These are phyloP conservation scores for Gliomastix tumulicola DNA, from an alignment of 2,329 filamentous ascomycete species.

Conservation along the genomic window DNA sequence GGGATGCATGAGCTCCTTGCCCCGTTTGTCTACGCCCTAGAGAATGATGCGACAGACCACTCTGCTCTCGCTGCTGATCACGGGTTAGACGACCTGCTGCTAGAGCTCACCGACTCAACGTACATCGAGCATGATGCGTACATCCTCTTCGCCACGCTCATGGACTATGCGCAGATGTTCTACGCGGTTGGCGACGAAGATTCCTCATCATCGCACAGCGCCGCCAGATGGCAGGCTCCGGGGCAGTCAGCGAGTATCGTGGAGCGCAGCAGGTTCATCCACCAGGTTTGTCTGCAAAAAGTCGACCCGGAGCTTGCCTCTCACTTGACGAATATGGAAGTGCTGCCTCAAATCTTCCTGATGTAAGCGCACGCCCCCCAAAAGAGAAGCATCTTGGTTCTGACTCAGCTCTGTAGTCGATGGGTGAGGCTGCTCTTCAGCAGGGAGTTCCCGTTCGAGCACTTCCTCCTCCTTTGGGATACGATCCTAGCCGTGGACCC, in stretches of 20 bases:
- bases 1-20: constrained; percentile 97
- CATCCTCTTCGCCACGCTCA: constrained; percentile 74
- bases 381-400: too few relatives aligned
- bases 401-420: constrained; percentile 55
- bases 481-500: constrained; percentile 82
- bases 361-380: constrained; percentile 68
- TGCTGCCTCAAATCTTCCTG: constrained; percentile 93
- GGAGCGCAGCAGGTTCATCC: constrained; percentile 77
- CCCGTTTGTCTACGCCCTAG: constrained; percentile 77
- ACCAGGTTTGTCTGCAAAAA: constrained; percentile 70
- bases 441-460: constrained; percentile 83
- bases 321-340: constrained; percentile 76
- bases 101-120: constrained; percentile 60
- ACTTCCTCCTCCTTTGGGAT: constrained; percentile 84
- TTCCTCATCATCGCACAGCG: constrained; percentile 11
- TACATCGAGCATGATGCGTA: constrained; percentile 91
- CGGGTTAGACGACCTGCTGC: constrained; percentile 49
- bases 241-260: constrained; percentile 58
- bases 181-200: constrained; percentile 48
- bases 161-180: constrained; percentile 80
- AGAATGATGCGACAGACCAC: constrained; percentile 68
- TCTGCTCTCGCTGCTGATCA: constrained; percentile 20
- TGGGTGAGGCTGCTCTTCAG: constrained; percentile 94
- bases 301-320: constrained; percentile 77
- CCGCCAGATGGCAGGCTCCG: constrained; percentile 5